phyloP scores from a whole-genome alignment of 2,329 filamentous ascomycete genomes.

The Colletotrichum sojae region DNA sequence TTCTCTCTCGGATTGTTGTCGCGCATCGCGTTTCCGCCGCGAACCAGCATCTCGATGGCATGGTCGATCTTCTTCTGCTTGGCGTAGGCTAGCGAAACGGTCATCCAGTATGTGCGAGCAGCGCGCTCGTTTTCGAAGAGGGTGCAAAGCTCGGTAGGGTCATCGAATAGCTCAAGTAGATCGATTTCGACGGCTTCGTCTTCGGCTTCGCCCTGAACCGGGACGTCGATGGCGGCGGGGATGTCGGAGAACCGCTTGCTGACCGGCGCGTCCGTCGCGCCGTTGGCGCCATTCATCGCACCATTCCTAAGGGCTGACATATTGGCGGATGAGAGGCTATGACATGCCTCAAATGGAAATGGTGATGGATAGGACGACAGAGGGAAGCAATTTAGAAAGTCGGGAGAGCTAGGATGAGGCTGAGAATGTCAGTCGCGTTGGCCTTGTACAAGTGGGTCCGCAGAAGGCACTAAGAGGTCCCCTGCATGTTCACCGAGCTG shows the following conservation, averaged over 20 bases:
- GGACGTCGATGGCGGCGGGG: slow-evolving; percentile 76
- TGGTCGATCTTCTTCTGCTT: slow-evolving; percentile 96
- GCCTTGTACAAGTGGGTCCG: slow-evolving; percentile 33
- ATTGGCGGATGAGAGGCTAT: slow-evolving; percentile 38
- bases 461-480: neutral
- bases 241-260: slow-evolving; percentile 76
- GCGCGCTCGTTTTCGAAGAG: slow-evolving; percentile 95
- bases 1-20: slow-evolving; percentile 83
- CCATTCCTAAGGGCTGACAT: slow-evolving; percentile 63
- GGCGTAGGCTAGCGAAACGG: slow-evolving; percentile 95
- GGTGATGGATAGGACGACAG: slow-evolving; percentile 20
- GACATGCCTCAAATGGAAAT: slow-evolving; percentile 34
- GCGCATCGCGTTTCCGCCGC: slow-evolving; percentile 80
- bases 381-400: slow-evolving; percentile 24
- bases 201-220: slow-evolving; percentile 74
- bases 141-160: slow-evolving; percentile 94
- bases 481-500: slow-evolving; percentile 13
- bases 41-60: slow-evolving; percentile 79
- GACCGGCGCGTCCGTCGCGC: slow-evolving; percentile 52
- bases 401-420: slow-evolving; percentile 37
- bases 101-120: slow-evolving; percentile 95
- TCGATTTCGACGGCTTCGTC: slow-evolving; percentile 91
- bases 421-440: slow-evolving; percentile 39
- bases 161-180: slow-evolving; percentile 90
- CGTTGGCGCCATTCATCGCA: slow-evolving; percentile 60